Base-by-base conservation (phyloP, 2,329 filamentous ascomycete species). In the Teratosphaeria destructans region DNA sequence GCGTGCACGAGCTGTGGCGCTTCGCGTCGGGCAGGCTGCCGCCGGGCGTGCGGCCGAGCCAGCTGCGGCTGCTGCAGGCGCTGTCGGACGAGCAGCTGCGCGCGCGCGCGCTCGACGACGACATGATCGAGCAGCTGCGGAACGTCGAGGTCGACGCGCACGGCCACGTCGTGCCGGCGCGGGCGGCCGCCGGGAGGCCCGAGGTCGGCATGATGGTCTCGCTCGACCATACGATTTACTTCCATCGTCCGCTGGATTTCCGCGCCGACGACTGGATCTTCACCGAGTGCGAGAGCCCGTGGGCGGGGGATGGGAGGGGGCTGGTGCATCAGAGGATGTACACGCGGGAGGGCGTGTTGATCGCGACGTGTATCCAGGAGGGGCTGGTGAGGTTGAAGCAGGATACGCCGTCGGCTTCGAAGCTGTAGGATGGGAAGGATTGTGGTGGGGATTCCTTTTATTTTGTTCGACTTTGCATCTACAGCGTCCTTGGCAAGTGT, bases 161-260 rank as follows among this genome's bases (percentile, higher is more conserved):
- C 58, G 73, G 71, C 43, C 69, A 76, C 62, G 73, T 76, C 57
- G 74, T 79, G 35, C 78, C 78, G 71, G 73, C 75, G 58, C 74
- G 80, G 52, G 27, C 2, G 5, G 55, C 14, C 5, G 1, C 27
- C 5, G 34, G 14, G 26, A 29, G 55, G 14, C 85, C 84, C 3
- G 78, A 81, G 68, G 76, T 93, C 56, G 88, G 88, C n/a, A 94
- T 94, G 89, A 85, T 91, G 81, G 89, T 94, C 57, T 88, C 84
- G 65, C 75, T 93, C 57, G 89, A 94, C 71, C 89, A 94, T 62
- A 78, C 77, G 32, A 81, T 82, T 53, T 81, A 81, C 66, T 82
- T 82, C 68, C 80, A 82, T 63, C 74, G 75, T 56, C 78, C 78
- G n/a, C 72, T 74, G 35, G 73, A 70, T 19, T 81, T 81, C 67